phyloP scores from a whole-genome alignment of 345 rosid species.

The Trapa incisa region DNA sequence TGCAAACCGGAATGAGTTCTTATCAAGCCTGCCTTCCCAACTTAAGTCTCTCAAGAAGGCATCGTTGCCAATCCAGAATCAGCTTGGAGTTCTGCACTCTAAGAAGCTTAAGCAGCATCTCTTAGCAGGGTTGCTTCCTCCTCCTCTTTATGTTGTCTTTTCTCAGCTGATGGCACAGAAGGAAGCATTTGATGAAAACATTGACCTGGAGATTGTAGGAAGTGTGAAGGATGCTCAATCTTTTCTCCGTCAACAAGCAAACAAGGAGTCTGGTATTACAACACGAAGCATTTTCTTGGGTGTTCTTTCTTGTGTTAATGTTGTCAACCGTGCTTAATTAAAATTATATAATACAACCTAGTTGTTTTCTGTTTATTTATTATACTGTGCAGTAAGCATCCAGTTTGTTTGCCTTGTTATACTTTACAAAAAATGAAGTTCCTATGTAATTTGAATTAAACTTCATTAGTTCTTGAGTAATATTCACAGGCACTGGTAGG shows the following conservation, averaged over 20 bases:
- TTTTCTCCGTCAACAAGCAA: slow-evolving; percentile 67
- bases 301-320: neutral
- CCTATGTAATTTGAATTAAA: neutral
- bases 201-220: slow-evolving; percentile 66
- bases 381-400: neutral
- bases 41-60: slow-evolving; percentile 91
- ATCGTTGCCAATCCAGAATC: slow-evolving; percentile 79
- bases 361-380: neutral
- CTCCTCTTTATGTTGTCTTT: slow-evolving; percentile 71
- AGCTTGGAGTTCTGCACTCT: slow-evolving; percentile 50
- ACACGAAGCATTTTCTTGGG: neutral
- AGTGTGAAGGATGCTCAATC: slow-evolving; percentile 66
- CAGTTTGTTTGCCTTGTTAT: neutral
- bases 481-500: too few species aligned
- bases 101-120: slow-evolving; percentile 76
- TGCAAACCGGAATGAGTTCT: slow-evolving; percentile 74
- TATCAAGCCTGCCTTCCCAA: slow-evolving; percentile 72
- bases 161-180: slow-evolving; percentile 72
- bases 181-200: slow-evolving; percentile 74
- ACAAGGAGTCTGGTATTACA: slow-evolving; percentile 46
- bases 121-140: slow-evolving; percentile 84
- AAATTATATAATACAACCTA: neutral
- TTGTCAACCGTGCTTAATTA: neutral
- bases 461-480: neutral
- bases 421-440: neutral